Base-by-base conservation (phyloP, 257 asterid species). In the Pogostemon cablin region DNA sequence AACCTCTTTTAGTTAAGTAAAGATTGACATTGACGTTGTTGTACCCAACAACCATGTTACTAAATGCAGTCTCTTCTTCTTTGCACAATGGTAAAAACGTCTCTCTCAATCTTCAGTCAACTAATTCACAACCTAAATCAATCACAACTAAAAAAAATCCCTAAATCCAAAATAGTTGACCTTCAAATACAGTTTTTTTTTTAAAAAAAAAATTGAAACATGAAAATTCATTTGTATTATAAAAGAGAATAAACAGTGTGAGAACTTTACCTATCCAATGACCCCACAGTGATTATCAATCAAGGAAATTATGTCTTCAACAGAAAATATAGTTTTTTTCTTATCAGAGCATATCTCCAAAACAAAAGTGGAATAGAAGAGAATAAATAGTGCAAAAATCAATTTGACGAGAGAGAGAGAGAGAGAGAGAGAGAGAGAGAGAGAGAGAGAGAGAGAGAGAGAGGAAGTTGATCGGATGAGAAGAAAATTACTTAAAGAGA, bases 21-120 rank as follows among this genome's bases (percentile, higher is more conserved):
- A 20, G 25, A 79, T 84, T 74, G 64, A 89, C 96, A 66, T 93
- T 92, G 55, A 93, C 98, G 61, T 93, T 93, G 84, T 93, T 91
- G 78, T 93, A 91, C 34, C 98, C 98, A 7, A 93, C 98, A 65
- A 96, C 98, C 97, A 93, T 91, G 88, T 93, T 93, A 77, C 97
- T 91, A 81, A 93, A 93, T 53, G 98, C 97, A 74, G 80, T 93
- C 10, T 97, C 96, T 74, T 97, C 97, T 4, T 96, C 97, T 80
- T 63, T 86, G 86, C 97, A 91, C 90, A 91, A 74, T 41, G 96
- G 95, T 69, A 91, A 86, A 72, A 93, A 91, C 76, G 89, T 72
- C 2, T 96, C 6, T 96, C 96, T 96, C 97, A 93, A 49, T 93
- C 98, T 77, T 93, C 98, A 34, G 97, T 91, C 77, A 93, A 79